phyloP scores from a whole-genome alignment of 169 alveolate species.

The Babesia ovata region DNA sequence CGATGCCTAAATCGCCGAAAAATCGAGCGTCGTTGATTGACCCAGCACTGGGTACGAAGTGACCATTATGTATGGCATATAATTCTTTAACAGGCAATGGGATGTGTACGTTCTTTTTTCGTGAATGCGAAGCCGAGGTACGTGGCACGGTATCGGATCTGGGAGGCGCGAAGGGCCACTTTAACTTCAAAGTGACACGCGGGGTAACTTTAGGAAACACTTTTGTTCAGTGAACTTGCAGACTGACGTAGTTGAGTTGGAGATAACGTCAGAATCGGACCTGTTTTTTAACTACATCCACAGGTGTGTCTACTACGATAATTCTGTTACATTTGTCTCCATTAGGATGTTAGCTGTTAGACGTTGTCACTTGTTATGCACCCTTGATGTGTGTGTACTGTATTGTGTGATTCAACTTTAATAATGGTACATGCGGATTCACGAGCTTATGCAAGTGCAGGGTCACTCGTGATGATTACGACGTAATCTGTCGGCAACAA shows the following conservation, averaged over 20 bases:
- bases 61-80: not conserved
- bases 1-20: conserved; percentile 1
- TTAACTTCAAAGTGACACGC: conserved; percentile 20
- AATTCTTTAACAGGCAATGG: conserved; percentile 11
- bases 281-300: conserved; percentile 37
- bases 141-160: conserved; percentile 19
- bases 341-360: too few species aligned
- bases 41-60: conserved; percentile 27
- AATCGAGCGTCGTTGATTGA: conserved; percentile 7
- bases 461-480: conserved; percentile 31
- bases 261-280: conserved; percentile 33
- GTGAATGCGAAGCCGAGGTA: conserved; percentile 35
- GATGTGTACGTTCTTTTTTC: conserved; percentile 3
- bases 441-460: not conserved
- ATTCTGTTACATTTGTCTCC: too few species aligned
- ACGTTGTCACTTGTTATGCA: not conserved
- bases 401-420: too few species aligned
- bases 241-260: conserved; percentile 27
- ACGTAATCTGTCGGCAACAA: not conserved
- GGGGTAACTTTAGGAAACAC: conserved; percentile 2
- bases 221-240: not conserved
- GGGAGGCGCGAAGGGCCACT: not conserved
- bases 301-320: conserved; percentile 17
- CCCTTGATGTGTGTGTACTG: too few species aligned
- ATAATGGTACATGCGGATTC: too few species aligned